phyloP scores from a whole-genome alignment of 352 stramenopile species.

The Pythium insidiosum region DNA sequence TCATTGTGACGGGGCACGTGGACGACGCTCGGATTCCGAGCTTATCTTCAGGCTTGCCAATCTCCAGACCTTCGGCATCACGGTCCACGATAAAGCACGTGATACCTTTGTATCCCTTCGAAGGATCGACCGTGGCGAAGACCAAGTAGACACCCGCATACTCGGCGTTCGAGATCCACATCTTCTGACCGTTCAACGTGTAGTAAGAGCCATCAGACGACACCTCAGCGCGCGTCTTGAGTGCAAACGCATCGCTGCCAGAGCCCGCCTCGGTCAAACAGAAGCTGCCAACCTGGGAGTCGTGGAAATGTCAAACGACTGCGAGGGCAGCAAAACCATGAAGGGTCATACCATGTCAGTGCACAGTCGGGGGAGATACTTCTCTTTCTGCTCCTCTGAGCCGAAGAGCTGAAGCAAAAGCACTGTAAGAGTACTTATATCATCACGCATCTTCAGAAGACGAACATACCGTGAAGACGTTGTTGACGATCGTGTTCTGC shows the following conservation, averaged over 20 bases:
- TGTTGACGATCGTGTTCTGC: slow-evolving; percentile 94
- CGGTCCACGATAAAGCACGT: slow-evolving; percentile 97
- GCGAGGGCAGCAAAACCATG: background rate
- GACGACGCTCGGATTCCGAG: slow-evolving; percentile 94
- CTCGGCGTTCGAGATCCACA: slow-evolving; percentile 97
- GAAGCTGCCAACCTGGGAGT: slow-evolving; percentile 89
- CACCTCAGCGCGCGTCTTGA: slow-evolving; percentile 88
- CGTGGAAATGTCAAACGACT: background rate
- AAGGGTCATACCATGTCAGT: slow-evolving; percentile 51
- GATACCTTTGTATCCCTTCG: slow-evolving; percentile 95
- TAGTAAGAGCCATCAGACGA: slow-evolving; percentile 91
- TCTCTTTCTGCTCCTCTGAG: slow-evolving; percentile 75
- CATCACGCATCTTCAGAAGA: too few relatives aligned
- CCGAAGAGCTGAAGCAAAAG: slow-evolving; percentile 76
- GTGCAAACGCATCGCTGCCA: slow-evolving; percentile 94
- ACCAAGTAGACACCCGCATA: slow-evolving; percentile 95
- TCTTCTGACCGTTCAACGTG: slow-evolving; percentile 94
- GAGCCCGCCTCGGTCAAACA: slow-evolving; percentile 92
- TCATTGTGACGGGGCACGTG: slow-evolving; percentile 93
- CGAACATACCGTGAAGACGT: slow-evolving; percentile 92
- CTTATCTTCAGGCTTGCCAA: slow-evolving; percentile 95
- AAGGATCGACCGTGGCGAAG: slow-evolving; percentile 92
- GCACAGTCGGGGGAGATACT: slow-evolving; percentile 79
- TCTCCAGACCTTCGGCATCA: slow-evolving; percentile 86
- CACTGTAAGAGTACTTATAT: too few relatives aligned